Conservation (phyloP, 176 grass and related monocot species). For the Secale cereale region DNA sequence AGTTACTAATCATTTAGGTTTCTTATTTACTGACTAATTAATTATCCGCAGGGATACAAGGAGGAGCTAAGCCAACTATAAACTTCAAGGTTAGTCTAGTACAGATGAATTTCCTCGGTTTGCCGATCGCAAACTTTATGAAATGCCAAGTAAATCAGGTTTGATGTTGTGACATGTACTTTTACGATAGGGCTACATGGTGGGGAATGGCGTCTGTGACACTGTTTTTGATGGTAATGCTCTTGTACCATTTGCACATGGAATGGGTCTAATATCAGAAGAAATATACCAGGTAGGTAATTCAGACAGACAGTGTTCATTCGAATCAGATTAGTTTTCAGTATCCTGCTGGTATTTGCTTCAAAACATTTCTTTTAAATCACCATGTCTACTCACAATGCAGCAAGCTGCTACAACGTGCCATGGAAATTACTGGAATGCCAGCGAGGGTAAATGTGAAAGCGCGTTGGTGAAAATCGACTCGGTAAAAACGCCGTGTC, state of each 20-base stretch:
- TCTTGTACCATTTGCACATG: constrained; percentile 95
- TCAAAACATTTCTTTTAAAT: background rate
- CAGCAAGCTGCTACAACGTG: constrained; percentile 65
- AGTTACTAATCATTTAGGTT: background rate
- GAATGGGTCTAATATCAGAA: constrained; percentile 91
- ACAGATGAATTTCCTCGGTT: background rate
- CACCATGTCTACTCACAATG: background rate
- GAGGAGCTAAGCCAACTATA: constrained; percentile 52
- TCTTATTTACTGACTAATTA: background rate
- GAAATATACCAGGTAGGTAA: constrained; percentile 56
- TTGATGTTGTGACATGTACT: background rate
- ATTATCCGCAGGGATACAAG: constrained; percentile 55
- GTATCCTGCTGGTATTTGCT: background rate
- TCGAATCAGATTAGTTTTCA: background rate
- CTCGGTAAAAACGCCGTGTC: constrained; percentile 38
- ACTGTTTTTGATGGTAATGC: constrained; percentile 82
- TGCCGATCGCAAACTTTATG: background rate
- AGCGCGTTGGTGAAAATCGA: constrained; percentile 41
- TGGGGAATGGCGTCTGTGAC: constrained; percentile 93
- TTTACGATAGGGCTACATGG: constrained; percentile 76
- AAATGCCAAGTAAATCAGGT: background rate
- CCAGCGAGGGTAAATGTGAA: constrained; percentile 25
- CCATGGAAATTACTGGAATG: constrained; percentile 81
- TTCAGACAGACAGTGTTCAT: background rate
- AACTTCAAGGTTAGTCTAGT: constrained; percentile 74